A percentile compares a stretch with the other conserved stretches of the same genome.
phyloP scores from a whole-genome alignment of 2,329 filamentous ascomycete genomes.

The Claviceps sp. region DNA sequence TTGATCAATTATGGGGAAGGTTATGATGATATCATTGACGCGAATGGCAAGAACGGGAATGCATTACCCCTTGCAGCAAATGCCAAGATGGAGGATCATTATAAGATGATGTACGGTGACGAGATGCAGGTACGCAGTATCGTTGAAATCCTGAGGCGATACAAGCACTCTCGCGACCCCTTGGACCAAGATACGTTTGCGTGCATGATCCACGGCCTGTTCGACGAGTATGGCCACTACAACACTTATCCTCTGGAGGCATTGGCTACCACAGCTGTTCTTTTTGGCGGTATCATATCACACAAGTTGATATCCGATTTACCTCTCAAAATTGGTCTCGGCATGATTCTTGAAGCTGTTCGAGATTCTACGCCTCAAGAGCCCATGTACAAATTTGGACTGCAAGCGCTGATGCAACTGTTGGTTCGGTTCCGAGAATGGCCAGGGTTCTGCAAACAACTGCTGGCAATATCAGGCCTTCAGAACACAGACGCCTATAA shows the following conservation, averaged over 20 bases:
- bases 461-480: constrained; percentile 69
- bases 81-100: constrained; percentile 90
- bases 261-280: constrained; percentile 83
- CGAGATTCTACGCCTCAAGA: constrained; percentile 70
- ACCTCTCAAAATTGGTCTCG: constrained; percentile 83
- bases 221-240: constrained; percentile 95
- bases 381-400: constrained; percentile 95
- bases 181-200: constrained; percentile 89
- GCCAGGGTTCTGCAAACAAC: constrained; percentile 84
- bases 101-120: constrained; percentile 94
- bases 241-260: constrained; percentile 93
- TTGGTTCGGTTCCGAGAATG: constrained; percentile 75
- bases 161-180: constrained; percentile 76
- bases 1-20: constrained; percentile 94
- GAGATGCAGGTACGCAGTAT: constrained; percentile 79
- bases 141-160: constrained; percentile 68
- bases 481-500: constrained; percentile 74
- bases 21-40: constrained; percentile 81
- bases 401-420: constrained; percentile 87
- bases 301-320: constrained; percentile 83
- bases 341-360: constrained; percentile 95
- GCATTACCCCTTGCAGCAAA: constrained; percentile 66
- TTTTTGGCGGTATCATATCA: constrained; percentile 93
- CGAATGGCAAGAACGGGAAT: constrained; percentile 72
- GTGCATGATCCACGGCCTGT: constrained; percentile 95